Conservation (phyloP, 1,284 basidiomycete genomes). For the Ganoderma boninense region DNA sequence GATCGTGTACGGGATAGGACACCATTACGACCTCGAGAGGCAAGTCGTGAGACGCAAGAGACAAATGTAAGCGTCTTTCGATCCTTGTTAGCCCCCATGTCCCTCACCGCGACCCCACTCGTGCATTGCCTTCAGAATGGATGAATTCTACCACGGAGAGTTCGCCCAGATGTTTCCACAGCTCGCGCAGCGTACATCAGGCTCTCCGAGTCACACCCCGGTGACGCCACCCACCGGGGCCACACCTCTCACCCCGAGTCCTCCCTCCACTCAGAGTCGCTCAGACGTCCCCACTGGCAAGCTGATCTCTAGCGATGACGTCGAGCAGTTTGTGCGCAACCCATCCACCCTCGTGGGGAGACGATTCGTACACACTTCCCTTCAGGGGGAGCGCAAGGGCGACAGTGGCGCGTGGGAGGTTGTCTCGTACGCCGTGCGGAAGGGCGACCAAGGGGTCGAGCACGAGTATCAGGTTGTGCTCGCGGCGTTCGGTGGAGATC, state of each 20-base stretch:
- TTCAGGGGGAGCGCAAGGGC: slow-evolving; percentile 9
- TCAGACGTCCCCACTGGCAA: slow-evolving; percentile 5
- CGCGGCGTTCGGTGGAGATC: slow-evolving; percentile 10
- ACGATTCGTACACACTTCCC: slow-evolving; percentile 10
- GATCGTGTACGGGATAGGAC: slow-evolving; percentile 5
- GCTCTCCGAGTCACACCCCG: too few species aligned
- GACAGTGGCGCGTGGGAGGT: slow-evolving; percentile 16
- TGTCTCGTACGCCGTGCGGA: slow-evolving; percentile 18
- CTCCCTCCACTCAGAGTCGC: not conserved
- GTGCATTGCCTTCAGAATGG: slow-evolving; percentile 1
- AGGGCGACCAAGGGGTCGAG: slow-evolving; percentile 8
- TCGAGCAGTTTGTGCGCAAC: slow-evolving; percentile 6
- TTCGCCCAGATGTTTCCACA: slow-evolving; percentile 3
- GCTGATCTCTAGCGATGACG: slow-evolving; percentile 8
- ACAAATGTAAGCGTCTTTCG: slow-evolving; percentile 7
- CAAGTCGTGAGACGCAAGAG: not conserved
- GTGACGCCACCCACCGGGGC: not conserved
- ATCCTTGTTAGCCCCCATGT: not conserved
- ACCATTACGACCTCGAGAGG: slow-evolving; percentile 8
- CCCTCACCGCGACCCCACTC: too few species aligned
- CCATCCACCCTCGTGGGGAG: slow-evolving; percentile 18
- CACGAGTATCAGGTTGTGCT: slow-evolving; percentile 17
- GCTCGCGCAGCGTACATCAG: not conserved
- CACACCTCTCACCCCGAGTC: not conserved
- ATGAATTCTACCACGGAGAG: slow-evolving; percentile 7